Percentiles rank a stretch among this genome's conserved stretches.
These are phyloP conservation scores for Canavalia ensiformis DNA, from an alignment of 306 rosid species.

Conservation along the genomic window DNA sequence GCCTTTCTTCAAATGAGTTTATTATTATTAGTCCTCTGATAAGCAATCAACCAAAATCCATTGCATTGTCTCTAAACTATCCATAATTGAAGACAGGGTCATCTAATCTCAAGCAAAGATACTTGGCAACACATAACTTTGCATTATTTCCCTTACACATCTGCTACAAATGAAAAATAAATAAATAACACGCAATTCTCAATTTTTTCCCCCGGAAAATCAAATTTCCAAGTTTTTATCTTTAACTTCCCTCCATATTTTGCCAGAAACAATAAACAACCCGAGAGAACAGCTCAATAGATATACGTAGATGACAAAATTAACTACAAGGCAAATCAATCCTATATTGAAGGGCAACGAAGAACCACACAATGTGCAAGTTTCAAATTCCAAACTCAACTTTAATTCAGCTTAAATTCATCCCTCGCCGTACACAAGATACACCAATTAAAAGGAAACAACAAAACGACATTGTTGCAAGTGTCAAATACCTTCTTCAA, in stretches of 20 bases:
- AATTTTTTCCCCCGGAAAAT: not conserved
- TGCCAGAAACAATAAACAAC: conserved; percentile 20
- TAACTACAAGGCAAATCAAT: not conserved
- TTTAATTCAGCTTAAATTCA: conserved; percentile 4
- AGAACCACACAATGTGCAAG: conserved; percentile 8
- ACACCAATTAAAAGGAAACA: conserved; percentile 10
- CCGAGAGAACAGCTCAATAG: not conserved
- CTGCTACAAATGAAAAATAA: not conserved
- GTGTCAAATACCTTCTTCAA: conserved; percentile 71
- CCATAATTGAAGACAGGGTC: conserved; percentile 27
- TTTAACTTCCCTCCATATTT: not conserved
- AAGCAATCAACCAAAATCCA: conserved; percentile 30
- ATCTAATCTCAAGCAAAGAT: conserved; percentile 19
- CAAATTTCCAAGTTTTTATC: not conserved
- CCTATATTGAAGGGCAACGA: conserved; percentile 7
- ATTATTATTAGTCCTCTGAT: conserved; percentile 37
- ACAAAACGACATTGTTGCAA: not conserved
- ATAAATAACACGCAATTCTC: not conserved
- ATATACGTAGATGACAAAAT: not conserved
- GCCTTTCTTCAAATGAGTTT: not conserved
- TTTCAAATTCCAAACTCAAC: conserved; percentile 31
- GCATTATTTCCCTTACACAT: conserved; percentile 18
- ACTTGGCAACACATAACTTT: conserved; percentile 17
- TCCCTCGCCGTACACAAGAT: not conserved
- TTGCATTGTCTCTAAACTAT: conserved; percentile 33